Evolutionary conservation across 1,284 basidiomycete genomes (phyloP), one percentile per base, ranked within the genome.

Genomic region (Singerocomus inundabilis): DNA sequence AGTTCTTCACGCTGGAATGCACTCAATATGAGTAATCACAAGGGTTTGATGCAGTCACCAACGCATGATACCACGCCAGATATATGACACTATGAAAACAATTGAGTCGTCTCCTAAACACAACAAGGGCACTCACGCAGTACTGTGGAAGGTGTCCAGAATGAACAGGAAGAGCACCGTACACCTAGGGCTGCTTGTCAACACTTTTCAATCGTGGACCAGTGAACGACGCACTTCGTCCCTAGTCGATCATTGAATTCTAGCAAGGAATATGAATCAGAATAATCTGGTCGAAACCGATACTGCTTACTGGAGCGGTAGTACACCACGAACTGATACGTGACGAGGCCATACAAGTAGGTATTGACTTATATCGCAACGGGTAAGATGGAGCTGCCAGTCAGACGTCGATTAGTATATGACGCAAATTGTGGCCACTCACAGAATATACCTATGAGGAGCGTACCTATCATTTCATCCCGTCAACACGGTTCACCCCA

Each of bases 251-350:
- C 21, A 21, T 21, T 21, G 21, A 21, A 21, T 21, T 21, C 21
- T 21, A 21, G 21, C 21, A 1, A 4, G 6, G 1, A 4, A 3
- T 2, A 6, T 36, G 30, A 49, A 28, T 24, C 16, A 25, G 5
- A 5, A 3, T 32, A 13, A 8, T 16, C 3, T 4, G 9, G 2
- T 36, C 1, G 11, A 11, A 29, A 15, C 1, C 6, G 26, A 12
- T 6, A 11, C 12, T 44, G 63, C 76, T 55, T 48, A 76, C 77
- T 70, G 5, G 69, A 64, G 43, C 62, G 69, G 46, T 71, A 64
- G 53, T 79, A 79, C 5, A 61, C 57, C 16, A 70, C 65, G 51
- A 78, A 79, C 53, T 79, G 77, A 55, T 72, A 76, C 3, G 69
- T 70, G 53, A 77, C 21, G 21, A 21, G 21, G 21, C 21, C 21